Evolutionary conservation across 2,329 filamentous ascomycete species (phyloP), one percentile per base, ranked within the genome.

Genomic region (Byssothecium circinans): DNA sequence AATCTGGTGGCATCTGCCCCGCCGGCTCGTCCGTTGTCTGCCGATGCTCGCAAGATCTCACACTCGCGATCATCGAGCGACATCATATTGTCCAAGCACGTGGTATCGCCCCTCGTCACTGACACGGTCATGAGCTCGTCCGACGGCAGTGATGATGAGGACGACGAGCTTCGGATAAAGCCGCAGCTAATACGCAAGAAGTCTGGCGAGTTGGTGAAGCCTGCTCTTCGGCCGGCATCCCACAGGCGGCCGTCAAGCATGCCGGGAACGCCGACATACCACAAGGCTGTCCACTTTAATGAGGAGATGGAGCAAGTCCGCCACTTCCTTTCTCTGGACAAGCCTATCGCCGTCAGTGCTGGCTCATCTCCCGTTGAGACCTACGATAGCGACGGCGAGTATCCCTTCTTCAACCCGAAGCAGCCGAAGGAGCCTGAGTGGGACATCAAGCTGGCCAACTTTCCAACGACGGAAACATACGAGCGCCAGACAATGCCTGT

Each of bases 281-380:
- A 87, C 58, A 99, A 99, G 72, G 91, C 89, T 11, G 94, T 99
- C n/a, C 94, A 99, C 73, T 99, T 99, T 68, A 94, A 97, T 73
- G 89, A 92, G 20, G 89, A 96, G 65, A 83, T 97, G 32, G 94
- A 97, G 74, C 92, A 97, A 61, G 92, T 97, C 32, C 84, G 94
- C 25, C 94, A 97, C 69, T 99, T 99, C 71, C 78, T 96, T 18
- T 90, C 96, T 67, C 86, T 96, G 6, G 94, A 99, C 66, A 84
- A 89, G 47, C 94, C 94, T 2, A 85, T 95, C n/a, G 94, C 94
- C 41, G 94, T 99, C 68, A 97, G 92, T 70, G 91, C 91, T 43
- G 87, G 90, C 14, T 92, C 92, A 0, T 97, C 94, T 1, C 94
- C 94, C 0, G 88, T 89, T 6, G 92, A 97, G 50, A 84, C 80